Base-by-base conservation (phyloP, 306 rosid genomes). In the Quercus robur region DNA sequence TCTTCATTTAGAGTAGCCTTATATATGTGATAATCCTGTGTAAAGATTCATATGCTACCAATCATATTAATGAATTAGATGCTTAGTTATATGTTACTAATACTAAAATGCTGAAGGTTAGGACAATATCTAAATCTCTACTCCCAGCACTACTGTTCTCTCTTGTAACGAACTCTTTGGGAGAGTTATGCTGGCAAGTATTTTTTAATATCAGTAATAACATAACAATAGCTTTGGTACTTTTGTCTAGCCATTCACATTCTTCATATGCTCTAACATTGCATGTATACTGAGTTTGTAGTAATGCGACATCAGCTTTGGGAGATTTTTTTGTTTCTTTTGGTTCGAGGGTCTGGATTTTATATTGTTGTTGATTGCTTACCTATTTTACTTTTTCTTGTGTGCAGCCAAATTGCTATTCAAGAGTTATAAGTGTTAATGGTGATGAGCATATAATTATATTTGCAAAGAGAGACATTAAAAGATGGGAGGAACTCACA, bases 381-480 rank as follows among this genome's bases (percentile, higher is more conserved):
- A 74, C 77, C 35, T 78, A 14, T 78, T 70, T 44, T 75, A 10
- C 15, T 71, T 83, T 85, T 83, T 83, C 73, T 84, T 68, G 13
- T 33, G 21, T 87, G 94, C 94, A 95, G 99, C 99, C 99, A 70
- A 95, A 95, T 87, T 95, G 99, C 93, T 95, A 95, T 82, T 95
- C 99, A 74, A 89, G 99, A 87, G 99, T 93, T 71, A 87, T 95
- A 30, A 95, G 91, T 78, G 93, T 93, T 26, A 89, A 90, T 15
- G 94, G 93, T 2, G 99, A 95, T 57, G 99, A 95, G 69, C 99
- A 95, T 84, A 95, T 95, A 70, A 93, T 95, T 84, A 95, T 95
- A 84, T 95, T 89, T 80, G 99, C 99, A 13, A 95, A 93, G 91
- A 85, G 99, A 87, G 98, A 95, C 87, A 93, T 95, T 59, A 93